phyloP scores from a whole-genome alignment of 176 grass and related monocot genomes.

The Zizania latifolia region DNA sequence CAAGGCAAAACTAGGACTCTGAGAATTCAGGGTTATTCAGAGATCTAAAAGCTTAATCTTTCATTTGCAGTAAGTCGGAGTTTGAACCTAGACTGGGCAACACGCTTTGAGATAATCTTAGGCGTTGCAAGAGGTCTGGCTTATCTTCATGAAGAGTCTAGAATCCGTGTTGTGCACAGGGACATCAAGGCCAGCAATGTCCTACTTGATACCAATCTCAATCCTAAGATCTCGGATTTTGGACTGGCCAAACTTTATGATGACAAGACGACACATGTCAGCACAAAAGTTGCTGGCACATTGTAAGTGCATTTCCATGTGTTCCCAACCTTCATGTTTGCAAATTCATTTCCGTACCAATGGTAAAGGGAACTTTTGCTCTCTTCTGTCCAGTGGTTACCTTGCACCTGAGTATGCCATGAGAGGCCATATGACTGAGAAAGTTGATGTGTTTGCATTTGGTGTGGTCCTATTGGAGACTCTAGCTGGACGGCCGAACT shows the following conservation, averaged over 20 bases:
- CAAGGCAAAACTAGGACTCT: not conserved
- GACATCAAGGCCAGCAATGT: conserved; percentile 89
- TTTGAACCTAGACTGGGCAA: conserved; percentile 52
- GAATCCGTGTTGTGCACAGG: conserved; percentile 67
- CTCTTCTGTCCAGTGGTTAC: conserved; percentile 51
- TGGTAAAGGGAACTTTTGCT: not conserved
- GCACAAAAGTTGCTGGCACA: conserved; percentile 88
- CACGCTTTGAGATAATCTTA: conserved; percentile 73
- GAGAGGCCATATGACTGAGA: conserved; percentile 91
- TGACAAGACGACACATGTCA: conserved; percentile 73
- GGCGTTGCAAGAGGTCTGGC: conserved; percentile 58
- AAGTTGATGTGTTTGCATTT: conserved; percentile 75
- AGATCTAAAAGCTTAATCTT: not conserved
- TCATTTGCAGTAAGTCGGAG: conserved; percentile 36
- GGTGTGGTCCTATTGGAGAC: conserved; percentile 58
- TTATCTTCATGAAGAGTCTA: conserved; percentile 80
- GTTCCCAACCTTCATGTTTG: not conserved
- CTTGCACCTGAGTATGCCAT: conserved; percentile 87
- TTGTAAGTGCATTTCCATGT: conserved; percentile 50
- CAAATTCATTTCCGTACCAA: not conserved
- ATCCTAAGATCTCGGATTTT: conserved; percentile 87
- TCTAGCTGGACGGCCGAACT: conserved; percentile 59
- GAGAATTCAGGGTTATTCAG: not conserved
- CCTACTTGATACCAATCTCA: conserved; percentile 59
- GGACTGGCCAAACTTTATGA: conserved; percentile 90